Evolutionary conservation across 2,329 filamentous ascomycete genomes (phyloP).

Genomic region (Microsporum canis): DNA sequence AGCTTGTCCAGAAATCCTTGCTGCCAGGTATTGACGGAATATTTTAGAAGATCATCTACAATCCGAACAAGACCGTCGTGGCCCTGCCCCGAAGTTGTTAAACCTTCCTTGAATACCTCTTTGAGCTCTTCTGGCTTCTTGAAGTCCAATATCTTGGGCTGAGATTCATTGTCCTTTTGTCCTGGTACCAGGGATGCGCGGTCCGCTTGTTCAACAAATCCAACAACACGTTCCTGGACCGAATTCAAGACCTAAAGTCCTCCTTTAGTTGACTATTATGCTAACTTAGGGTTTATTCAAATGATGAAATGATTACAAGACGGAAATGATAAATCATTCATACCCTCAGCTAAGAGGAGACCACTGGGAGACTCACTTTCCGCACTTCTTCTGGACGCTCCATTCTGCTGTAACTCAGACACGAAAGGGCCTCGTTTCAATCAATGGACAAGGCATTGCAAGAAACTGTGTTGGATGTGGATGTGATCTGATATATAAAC

Average conservation of each 20-base stretch:
- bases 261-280: background rate
- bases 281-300: background rate
- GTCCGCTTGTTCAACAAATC: constrained; percentile 36
- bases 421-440: background rate
- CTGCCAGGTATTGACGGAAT: constrained; percentile 97
- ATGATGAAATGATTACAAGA: background rate
- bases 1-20: constrained; percentile 95
- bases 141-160: constrained; percentile 54
- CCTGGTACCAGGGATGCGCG: constrained; percentile 25
- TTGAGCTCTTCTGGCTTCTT: constrained; percentile 49
- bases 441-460: background rate
- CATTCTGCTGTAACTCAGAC: constrained; percentile 6
- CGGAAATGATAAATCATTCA: background rate
- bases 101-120: constrained; percentile 39
- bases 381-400: constrained; percentile 33
- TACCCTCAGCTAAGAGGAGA: background rate
- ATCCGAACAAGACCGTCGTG: constrained; percentile 64
- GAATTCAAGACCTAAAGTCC: constrained; percentile 26
- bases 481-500: background rate
- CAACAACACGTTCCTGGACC: constrained; percentile 35
- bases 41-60: constrained; percentile 60
- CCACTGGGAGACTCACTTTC: constrained; percentile 25
- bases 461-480: background rate
- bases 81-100: constrained; percentile 49
- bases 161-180: constrained; percentile 48